Evolutionary conservation across 1,284 basidiomycete genomes (phyloP).

Genomic region (Takashimella koratensis): DNA sequence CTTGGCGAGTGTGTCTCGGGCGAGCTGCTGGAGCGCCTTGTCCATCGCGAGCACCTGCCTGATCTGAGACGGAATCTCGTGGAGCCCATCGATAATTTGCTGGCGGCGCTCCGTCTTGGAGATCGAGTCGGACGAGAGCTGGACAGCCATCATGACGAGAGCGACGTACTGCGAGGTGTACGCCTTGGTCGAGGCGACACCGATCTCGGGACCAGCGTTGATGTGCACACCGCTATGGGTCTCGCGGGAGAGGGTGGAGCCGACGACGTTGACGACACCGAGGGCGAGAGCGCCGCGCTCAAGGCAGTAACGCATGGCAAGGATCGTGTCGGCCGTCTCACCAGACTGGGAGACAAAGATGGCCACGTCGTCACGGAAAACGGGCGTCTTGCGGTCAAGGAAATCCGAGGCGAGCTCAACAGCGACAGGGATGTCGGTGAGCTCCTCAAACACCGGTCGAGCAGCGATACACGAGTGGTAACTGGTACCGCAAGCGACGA

Average conservation of each 20-base stretch:
- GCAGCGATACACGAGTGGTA: slow-evolving; percentile 94
- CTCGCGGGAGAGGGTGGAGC: slow-evolving; percentile 95
- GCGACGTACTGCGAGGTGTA: slow-evolving; percentile 99
- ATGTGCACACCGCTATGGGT: slow-evolving; percentile 99
- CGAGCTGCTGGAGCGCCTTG: slow-evolving; percentile 73
- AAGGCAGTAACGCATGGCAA: slow-evolving; percentile 92
- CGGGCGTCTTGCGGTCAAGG: slow-evolving; percentile 96
- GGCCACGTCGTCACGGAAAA: slow-evolving; percentile 98
- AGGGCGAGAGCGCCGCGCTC: slow-evolving; percentile 91
- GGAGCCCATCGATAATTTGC: slow-evolving; percentile 91
- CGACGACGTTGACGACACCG: slow-evolving; percentile 98
- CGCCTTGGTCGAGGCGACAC: slow-evolving; percentile 99
- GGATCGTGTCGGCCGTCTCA: slow-evolving; percentile 97
- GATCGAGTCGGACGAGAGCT: slow-evolving; percentile 94
- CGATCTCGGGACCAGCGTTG: slow-evolving; percentile 98
- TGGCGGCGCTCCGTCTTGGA: slow-evolving; percentile 85
- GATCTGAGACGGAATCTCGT: slow-evolving; percentile 85
- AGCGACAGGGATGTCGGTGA: slow-evolving; percentile 97
- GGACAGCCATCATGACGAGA: slow-evolving; percentile 95
- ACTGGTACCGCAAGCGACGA: slow-evolving; percentile 95
- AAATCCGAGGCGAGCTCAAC: slow-evolving; percentile 98
- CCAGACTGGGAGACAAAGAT: slow-evolving; percentile 97
- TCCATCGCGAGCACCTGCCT: slow-evolving; percentile 82
- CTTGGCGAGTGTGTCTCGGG: slow-evolving; percentile 69
- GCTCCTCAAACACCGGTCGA: slow-evolving; percentile 95